Evolutionary conservation across 805 yeast genomes (phyloP).

Genomic region (Candida boidinii): DNA sequence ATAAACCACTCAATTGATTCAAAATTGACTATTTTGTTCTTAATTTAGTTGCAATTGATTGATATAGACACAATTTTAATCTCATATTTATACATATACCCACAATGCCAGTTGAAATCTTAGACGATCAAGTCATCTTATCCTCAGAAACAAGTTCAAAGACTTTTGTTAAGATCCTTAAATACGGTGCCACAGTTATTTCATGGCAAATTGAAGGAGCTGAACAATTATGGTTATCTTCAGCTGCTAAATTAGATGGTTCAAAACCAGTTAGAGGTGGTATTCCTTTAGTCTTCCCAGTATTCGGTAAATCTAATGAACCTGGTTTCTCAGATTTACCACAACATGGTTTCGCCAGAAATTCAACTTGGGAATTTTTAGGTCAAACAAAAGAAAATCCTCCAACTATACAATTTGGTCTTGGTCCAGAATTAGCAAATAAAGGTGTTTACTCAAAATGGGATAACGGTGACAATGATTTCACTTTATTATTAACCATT

Average conservation of each 20-base stretch:
- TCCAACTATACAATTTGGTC: slow-evolving; percentile 82
- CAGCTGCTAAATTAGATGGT: slow-evolving; percentile 82
- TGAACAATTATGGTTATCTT: slow-evolving; percentile 79
- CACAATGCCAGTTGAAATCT: slow-evolving; percentile 58
- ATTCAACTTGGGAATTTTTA: slow-evolving; percentile 84
- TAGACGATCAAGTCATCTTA: slow-evolving; percentile 52
- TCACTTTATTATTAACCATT: slow-evolving; percentile 67
- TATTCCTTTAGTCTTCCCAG: slow-evolving; percentile 93
- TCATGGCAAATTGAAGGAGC: slow-evolving; percentile 70
- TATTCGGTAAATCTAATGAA: slow-evolving; percentile 64
- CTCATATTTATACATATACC: not conserved
- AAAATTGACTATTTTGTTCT: too few species aligned
- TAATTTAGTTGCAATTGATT: too few species aligned
- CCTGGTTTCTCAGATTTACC: slow-evolving; percentile 65
- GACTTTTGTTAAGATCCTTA: slow-evolving; percentile 61
- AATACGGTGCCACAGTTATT: slow-evolving; percentile 80
- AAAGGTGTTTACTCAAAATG: slow-evolving; percentile 51
- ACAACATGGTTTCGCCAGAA: slow-evolving; percentile 95
- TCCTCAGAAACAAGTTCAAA: slow-evolving; percentile 42
- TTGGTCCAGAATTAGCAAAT: slow-evolving; percentile 77
- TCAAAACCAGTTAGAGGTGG: slow-evolving; percentile 96
- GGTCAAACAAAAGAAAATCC: slow-evolving; percentile 70
- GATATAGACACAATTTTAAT: too few species aligned
- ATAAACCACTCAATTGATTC: too few species aligned
- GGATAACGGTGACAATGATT: slow-evolving; percentile 50